Evolutionary conservation across 179 eudicot species (phyloP), one percentile per base, ranked within the genome.

Genomic region (Vitellaria paradoxa): DNA sequence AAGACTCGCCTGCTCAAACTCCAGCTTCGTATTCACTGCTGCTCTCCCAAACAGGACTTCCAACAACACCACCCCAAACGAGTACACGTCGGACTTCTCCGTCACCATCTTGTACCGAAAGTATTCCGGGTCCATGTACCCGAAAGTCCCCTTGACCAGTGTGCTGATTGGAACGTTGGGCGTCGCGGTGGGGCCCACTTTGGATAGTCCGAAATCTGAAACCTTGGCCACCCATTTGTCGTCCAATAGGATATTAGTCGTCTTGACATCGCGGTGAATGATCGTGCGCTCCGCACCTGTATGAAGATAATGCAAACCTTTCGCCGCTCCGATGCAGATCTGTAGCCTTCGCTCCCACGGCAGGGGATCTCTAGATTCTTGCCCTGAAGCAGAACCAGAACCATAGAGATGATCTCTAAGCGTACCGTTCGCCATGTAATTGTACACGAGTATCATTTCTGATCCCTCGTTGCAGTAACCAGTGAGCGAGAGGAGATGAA

Each of bases 101-200:
- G 85, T 78, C 23, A 75, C 47, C 50, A 42, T 70, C 1, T 21
- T 63, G 3, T 73, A 63, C n/a, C 2, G 4, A 50, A 64, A 45
- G 21, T 82, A 82, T 26, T 70, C 65, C 9, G 80, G 82, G 71
- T 82, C 85, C n/a, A 79, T 14, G 45, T 83, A 83, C 18, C 83
- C 81, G 30, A 52, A 63, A 12, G 78, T 83, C 26, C 81, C 85
- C 68, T 79, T 82, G 0, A 82, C 77, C 3, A 56, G 9, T 5
- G 85, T 78, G 50, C 63, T 82, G 20, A 79, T 23, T 11, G 78
- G 72, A 59, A 47, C 49, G 9, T 23, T 3, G 9, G 78, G 50
- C 6, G 59, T 20, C 15, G 11, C 62, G 3, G 49, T 10, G 1
- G 64, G 61, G 69, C 63, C 52, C 0, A 37, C 9, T 70, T 82